Evolutionary conservation across 2,329 filamentous ascomycete species (phyloP).

Genomic region (Fusarium foetens): DNA sequence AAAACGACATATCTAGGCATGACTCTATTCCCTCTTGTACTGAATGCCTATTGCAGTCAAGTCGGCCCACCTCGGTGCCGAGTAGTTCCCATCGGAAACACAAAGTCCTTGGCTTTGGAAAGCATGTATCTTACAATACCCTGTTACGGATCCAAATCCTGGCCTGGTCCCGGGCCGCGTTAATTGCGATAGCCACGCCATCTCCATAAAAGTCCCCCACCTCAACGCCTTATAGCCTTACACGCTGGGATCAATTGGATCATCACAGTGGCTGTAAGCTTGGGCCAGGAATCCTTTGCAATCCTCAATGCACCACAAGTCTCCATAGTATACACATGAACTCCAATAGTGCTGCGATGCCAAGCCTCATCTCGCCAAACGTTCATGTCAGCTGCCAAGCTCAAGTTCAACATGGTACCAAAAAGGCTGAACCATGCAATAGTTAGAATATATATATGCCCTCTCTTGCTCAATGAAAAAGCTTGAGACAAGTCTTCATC

Average conservation of each 20-base stretch:
- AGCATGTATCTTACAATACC: background rate
- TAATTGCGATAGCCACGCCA: background rate
- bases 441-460: background rate
- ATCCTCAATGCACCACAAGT: background rate
- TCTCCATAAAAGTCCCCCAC: background rate
- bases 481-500: background rate
- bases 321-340: background rate
- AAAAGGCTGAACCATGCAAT: background rate
- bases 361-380: background rate
- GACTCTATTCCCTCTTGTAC: too few relatives aligned
- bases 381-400: background rate
- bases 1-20: fast-evolving
- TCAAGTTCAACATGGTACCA: fast-evolving
- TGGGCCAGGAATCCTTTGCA: background rate
- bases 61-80: background rate
- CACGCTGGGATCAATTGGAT: background rate
- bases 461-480: fast-evolving
- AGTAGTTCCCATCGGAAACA: background rate
- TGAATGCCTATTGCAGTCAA: background rate
- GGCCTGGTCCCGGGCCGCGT: background rate
- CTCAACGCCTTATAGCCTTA: background rate
- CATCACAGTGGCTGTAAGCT: background rate
- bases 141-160: background rate
- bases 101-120: background rate
- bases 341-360: background rate